Conservation (phyloP, 805 yeast genomes). For the Jamesozyma rosinii region DNA sequence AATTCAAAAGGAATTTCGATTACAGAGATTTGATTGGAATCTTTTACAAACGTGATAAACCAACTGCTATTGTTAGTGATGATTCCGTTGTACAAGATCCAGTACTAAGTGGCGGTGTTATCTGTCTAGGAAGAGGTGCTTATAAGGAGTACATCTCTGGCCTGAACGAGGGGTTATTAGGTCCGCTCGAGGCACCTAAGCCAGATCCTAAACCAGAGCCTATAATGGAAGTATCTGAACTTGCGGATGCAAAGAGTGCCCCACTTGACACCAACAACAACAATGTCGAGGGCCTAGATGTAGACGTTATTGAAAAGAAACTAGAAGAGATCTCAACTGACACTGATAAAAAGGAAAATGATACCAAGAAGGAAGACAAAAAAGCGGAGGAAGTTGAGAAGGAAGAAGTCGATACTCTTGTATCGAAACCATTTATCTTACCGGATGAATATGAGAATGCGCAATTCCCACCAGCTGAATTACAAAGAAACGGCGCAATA, state of each 20-base stretch:
- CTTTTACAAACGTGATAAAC: conserved; percentile 32
- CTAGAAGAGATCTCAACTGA: neutral
- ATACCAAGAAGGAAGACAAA: conserved; percentile 8
- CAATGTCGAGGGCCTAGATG: neutral
- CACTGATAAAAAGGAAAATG: conserved; percentile 8
- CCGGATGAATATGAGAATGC: conserved; percentile 50
- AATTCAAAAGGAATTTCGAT: conserved; percentile 29
- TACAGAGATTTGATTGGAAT: conserved; percentile 49
- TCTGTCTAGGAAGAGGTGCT: conserved; percentile 92
- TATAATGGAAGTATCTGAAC: conserved; percentile 2
- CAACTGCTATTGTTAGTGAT: conserved; percentile 31
- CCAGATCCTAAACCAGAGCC: neutral
- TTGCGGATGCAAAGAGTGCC: conserved; percentile 7
- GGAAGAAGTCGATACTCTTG: conserved; percentile 16
- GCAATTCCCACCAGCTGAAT: conserved; percentile 38
- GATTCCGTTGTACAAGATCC: conserved; percentile 41
- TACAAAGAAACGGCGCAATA: conserved; percentile 7
- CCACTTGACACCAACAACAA: neutral
- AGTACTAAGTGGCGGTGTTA: conserved; percentile 65
- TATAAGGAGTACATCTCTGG: conserved; percentile 88
- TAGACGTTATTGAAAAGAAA: conserved; percentile 1
- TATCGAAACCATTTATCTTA: conserved; percentile 55
- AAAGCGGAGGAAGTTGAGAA: conserved; percentile 7
- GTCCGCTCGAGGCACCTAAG: conserved; percentile 61
- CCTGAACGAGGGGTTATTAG: conserved; percentile 86